Conservation (phyloP, 192 early-diverging fungal species). For the Coemansia sp. region DNA sequence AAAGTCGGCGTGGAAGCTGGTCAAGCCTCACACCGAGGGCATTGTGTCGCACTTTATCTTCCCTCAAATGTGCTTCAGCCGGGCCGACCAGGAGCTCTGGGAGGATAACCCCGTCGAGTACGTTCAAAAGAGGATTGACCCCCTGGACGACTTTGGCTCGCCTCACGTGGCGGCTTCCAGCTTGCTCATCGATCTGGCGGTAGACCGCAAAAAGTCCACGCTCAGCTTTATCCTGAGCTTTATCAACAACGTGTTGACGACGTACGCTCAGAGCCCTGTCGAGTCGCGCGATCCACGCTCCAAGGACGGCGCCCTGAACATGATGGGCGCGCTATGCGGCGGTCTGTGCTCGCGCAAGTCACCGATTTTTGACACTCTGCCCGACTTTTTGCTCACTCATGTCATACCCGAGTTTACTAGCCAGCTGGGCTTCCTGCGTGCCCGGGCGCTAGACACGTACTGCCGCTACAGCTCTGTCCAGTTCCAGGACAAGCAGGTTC, state of each 20-base stretch:
- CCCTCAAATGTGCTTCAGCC: constrained; percentile 88
- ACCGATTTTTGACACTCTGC: constrained; percentile 74
- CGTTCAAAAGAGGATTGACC: constrained; percentile 77
- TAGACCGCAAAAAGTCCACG: constrained; percentile 74
- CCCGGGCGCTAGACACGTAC: constrained; percentile 66
- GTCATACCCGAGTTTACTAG: constrained; percentile 92
- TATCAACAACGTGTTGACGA: constrained; percentile 73
- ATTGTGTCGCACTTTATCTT: constrained; percentile 90
- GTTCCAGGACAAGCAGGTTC: constrained; percentile 63
- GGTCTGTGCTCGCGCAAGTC: constrained; percentile 73
- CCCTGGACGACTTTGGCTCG: constrained; percentile 84
- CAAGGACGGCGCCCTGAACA: constrained; percentile 91
- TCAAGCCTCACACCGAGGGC: constrained; percentile 82
- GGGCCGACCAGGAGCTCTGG: constrained; percentile 89
- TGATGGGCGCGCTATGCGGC: constrained; percentile 79
- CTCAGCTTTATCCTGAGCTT: constrained; percentile 81
- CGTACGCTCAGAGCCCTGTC: constrained; percentile 68
- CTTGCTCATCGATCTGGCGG: constrained; percentile 79
- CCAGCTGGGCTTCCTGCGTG: constrained; percentile 78
- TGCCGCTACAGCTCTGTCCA: constrained; percentile 64
- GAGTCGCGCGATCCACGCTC: constrained; percentile 71
- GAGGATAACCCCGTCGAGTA: constrained; percentile 92
- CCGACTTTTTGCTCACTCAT: constrained; percentile 80
- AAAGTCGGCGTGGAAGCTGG: constrained; percentile 86
- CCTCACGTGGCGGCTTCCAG: constrained; percentile 72